Evolutionary conservation across 495 filamentous ascomycete species (phyloP), one percentile per base, ranked within the genome.

Genomic region (Echria macrotheca): DNA sequence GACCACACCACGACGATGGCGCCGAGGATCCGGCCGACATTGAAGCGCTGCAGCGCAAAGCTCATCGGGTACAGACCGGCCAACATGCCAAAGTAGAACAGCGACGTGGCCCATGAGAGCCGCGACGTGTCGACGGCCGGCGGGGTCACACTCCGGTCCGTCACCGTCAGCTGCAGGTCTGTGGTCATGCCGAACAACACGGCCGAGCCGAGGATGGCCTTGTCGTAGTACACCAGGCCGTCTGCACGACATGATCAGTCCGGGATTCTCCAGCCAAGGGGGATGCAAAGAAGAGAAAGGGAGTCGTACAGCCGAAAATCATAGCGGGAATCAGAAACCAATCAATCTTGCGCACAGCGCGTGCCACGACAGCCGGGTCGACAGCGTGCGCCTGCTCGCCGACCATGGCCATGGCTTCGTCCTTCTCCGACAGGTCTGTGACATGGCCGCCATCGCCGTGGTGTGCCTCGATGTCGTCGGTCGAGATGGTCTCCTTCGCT

Each of bases 21-120:
- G 5, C 82, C 81, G 7, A 87, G 72, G 1, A 86, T 75, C 37
- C 73, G 68, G n/a, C 78, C 75, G 1, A 77, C 70, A 50, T 77
- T 70, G 62, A 86, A 86, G 40, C 74, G 76, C 61, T 89, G 85
- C 18, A 86, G 64, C 7, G 76, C 65, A 45, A 82, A 83, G 1
- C 83, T 81, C 78, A 87, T 80, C 9, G 83, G 85, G 56, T 86
- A 89, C 12, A 84, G 65, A 0, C 85, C 85, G 1, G 77, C 80
- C 11, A 89, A 72, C 82, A 86, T 84, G 19, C 84, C 84, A 54
- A 89, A 87, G 67, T 88, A 89, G 68, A 89, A 89, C 58, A 87
- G 70, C 1, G 82, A 87, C 0, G 83, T 87, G 14, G 85, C 84
- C 85, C 84, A 88, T 53, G 76, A 80, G 23, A 88, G 72, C 10